Evolutionary conservation across 2,329 filamentous ascomycete genomes (phyloP).

Genomic region (Cladophialophora chaetospira): DNA sequence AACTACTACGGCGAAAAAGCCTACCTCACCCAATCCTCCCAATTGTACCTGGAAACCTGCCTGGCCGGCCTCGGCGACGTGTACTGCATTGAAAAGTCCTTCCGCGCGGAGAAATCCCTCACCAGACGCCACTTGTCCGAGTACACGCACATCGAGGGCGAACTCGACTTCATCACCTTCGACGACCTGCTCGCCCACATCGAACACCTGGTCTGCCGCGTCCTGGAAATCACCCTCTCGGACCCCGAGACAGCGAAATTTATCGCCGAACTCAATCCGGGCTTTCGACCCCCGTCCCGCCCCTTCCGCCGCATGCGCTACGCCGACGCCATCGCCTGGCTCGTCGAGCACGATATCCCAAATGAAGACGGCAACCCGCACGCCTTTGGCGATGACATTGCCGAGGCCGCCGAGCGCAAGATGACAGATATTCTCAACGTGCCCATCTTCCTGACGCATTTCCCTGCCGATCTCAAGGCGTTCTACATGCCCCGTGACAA

Average conservation of each 20-base stretch:
- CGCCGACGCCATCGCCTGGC: conserved; percentile 89
- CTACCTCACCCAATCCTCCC: conserved; percentile 94
- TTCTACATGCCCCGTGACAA: conserved; percentile 98
- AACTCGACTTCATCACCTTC: conserved; percentile 95
- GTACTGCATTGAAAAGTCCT: conserved; percentile 98
- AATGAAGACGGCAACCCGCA: conserved; percentile 87
- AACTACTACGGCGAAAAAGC: conserved; percentile 87
- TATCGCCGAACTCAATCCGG: conserved; percentile 86
- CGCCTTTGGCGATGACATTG: conserved; percentile 94
- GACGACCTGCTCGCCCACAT: conserved; percentile 83
- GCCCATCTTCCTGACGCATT: conserved; percentile 95
- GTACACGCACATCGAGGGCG: conserved; percentile 95
- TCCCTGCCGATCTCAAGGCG: conserved; percentile 95
- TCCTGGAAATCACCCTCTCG: conserved; percentile 74
- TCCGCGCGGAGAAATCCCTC: conserved; percentile 94
- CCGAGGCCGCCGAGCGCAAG: conserved; percentile 90
- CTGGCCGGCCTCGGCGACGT: conserved; percentile 89
- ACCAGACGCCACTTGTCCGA: conserved; percentile 93
- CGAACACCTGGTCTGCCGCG: conserved; percentile 82
- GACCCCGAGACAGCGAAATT: conserved; percentile 72
- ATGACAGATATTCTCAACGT: conserved; percentile 98
- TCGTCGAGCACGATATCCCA: conserved; percentile 78
- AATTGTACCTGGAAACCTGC: conserved; percentile 95
- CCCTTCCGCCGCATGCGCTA: conserved; percentile 97
- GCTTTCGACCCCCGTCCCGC: conserved; percentile 76